Evolutionary conservation across 1,284 basidiomycete genomes (phyloP).

Genomic region (Peniophora sp.): DNA sequence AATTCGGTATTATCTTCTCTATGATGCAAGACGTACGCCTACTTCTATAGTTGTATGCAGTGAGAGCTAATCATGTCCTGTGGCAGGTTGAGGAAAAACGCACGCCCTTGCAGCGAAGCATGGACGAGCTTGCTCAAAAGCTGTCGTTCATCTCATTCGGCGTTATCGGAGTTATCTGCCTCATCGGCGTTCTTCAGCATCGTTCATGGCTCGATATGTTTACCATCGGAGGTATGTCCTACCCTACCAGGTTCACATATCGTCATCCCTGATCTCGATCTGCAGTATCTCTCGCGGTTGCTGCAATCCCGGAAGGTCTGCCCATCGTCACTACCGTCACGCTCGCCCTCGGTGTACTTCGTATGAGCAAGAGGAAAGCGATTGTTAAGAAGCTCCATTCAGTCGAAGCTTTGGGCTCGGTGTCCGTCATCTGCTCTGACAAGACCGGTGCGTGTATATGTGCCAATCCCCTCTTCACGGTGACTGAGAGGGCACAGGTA

Average conservation of each 20-base stretch:
- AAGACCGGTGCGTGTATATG: slow-evolving; percentile 63
- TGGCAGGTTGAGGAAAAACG: slow-evolving; percentile 82
- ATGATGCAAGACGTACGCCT: slow-evolving; percentile 92
- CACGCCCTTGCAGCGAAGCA: slow-evolving; percentile 88
- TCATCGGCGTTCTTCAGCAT: slow-evolving; percentile 83
- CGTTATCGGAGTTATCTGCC: slow-evolving; percentile 88
- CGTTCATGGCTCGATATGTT: slow-evolving; percentile 98
- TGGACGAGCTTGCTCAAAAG: slow-evolving; percentile 95
- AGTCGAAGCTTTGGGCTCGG: slow-evolving; percentile 89
- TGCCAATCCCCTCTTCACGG: slow-evolving; percentile 15
- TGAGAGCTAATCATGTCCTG: background rate
- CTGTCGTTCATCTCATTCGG: slow-evolving; percentile 87
- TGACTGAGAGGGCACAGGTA: slow-evolving; percentile 44
- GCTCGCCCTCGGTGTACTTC: slow-evolving; percentile 85
- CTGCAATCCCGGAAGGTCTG: slow-evolving; percentile 94
- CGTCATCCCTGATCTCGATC: slow-evolving; percentile 17
- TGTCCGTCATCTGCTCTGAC: slow-evolving; percentile 95
- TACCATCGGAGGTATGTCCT: slow-evolving; percentile 80
- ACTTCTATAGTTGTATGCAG: background rate
- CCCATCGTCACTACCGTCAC: slow-evolving; percentile 98
- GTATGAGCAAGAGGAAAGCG: slow-evolving; percentile 92
- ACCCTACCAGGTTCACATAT: background rate
- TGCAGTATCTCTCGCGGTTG: slow-evolving; percentile 90
- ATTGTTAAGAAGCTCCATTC: slow-evolving; percentile 97
- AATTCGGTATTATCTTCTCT: slow-evolving; percentile 94